Conservation (phyloP, 352 stramenopile genomes). For the Globisporangium emineosum region DNA sequence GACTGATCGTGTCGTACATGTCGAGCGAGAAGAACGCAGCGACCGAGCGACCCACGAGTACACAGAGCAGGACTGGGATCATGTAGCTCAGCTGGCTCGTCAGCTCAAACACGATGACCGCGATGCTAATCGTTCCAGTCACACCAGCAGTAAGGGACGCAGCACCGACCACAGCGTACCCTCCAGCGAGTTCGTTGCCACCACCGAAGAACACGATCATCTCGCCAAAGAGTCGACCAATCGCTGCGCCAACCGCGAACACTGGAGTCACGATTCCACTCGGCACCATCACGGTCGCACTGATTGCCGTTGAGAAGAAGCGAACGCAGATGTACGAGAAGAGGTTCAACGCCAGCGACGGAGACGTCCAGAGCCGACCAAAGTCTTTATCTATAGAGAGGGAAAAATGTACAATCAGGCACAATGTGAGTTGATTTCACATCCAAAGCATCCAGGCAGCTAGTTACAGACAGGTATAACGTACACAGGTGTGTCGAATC, state of each 20-base stretch:
- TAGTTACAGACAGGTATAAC: neutral
- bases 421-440: neutral
- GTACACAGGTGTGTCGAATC: constrained; percentile 32
- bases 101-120: constrained; percentile 87
- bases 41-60: constrained; percentile 68
- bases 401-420: neutral
- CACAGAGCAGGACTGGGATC: constrained; percentile 79
- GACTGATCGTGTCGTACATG: constrained; percentile 83
- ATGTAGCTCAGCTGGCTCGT: constrained; percentile 89
- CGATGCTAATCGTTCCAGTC: constrained; percentile 74
- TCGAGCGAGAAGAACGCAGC: constrained; percentile 72
- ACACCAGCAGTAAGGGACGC: constrained; percentile 81
- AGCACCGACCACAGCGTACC: constrained; percentile 78
- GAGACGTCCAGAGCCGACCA: constrained; percentile 54
- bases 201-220: constrained; percentile 55
- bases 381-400: constrained; percentile 32
- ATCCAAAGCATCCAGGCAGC: neutral
- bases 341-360: constrained; percentile 64
- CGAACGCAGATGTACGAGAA: constrained; percentile 65
- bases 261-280: constrained; percentile 90
- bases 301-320: constrained; percentile 76
- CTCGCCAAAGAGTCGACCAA: constrained; percentile 90
- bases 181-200: constrained; percentile 48
- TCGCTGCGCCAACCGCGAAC: constrained; percentile 85
- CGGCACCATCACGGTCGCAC: constrained; percentile 82